Conservation (phyloP, 164 flowering plant species). For the Protea cynaroides region DNA sequence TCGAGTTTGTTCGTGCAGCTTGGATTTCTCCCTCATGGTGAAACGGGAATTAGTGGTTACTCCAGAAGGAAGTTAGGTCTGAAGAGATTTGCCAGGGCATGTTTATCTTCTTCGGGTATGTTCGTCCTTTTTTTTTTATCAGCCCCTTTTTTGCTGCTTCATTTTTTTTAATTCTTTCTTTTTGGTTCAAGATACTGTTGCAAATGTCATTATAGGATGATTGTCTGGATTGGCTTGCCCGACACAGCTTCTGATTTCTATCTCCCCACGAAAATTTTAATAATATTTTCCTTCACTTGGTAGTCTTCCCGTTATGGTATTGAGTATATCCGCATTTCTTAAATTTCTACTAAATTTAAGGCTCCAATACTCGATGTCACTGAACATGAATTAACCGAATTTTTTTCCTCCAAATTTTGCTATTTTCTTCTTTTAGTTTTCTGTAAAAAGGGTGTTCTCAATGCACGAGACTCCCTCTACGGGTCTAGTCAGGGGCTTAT, state of each 20-base stretch:
- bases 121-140: background rate
- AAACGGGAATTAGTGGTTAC: slow-evolving; percentile 2
- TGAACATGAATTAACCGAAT: too few relatives aligned
- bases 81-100: slow-evolving; percentile 23
- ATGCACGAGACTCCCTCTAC: too few relatives aligned
- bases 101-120: slow-evolving; percentile 29
- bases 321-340: background rate
- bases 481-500: too few relatives aligned
- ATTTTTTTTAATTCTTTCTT: background rate
- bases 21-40: slow-evolving; percentile 19
- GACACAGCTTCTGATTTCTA: too few relatives aligned
- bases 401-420: too few relatives aligned
- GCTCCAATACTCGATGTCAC: too few relatives aligned
- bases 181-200: too few relatives aligned
- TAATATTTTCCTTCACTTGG: background rate
- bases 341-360: background rate
- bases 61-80: slow-evolving; percentile 10
- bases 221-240: too few relatives aligned
- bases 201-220: too few relatives aligned
- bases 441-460: too few relatives aligned
- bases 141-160: background rate
- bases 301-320: background rate
- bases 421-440: too few relatives aligned
- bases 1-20: slow-evolving; percentile 27
- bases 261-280: too few relatives aligned